These are phyloP conservation scores for Pyracantha coccinea DNA, from an alignment of 331 rosid species.

Conservation along the genomic window DNA sequence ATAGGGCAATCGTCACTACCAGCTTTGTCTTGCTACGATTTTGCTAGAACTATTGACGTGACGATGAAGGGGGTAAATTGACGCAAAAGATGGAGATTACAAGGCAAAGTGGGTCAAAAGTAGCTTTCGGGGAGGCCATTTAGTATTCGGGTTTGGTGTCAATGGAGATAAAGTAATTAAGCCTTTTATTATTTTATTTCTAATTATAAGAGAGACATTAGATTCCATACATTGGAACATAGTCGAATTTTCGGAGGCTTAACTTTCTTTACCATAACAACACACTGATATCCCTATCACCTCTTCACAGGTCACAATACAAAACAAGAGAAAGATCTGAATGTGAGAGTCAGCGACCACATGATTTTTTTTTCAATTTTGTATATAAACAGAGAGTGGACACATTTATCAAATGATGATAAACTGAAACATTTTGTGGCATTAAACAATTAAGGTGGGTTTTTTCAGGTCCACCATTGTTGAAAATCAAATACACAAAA, in stretches of 20 bases:
- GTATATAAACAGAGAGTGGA: background rate
- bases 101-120: no score
- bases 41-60: no score
- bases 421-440: constrained; percentile 25
- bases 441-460: constrained; percentile 45
- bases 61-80: background rate
- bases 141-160: no score
- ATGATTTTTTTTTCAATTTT: background rate
- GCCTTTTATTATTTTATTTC: no score
- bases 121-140: no score
- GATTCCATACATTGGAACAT: no score
- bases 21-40: background rate
- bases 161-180: no score
- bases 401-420: constrained; percentile 9
- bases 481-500: constrained; percentile 37
- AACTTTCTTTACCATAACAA: no score
- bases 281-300: background rate
- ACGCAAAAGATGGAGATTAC: no score
- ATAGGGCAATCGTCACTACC: background rate
- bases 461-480: constrained; percentile 33
- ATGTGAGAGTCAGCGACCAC: background rate
- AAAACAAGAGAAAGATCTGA: background rate
- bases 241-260: no score
- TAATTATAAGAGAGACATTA: no score
- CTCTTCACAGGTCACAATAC: background rate